These are phyloP conservation scores for Parastagonospora nodorum DNA, from an alignment of 2,329 filamentous ascomycete genomes.

Conservation along the genomic window DNA sequence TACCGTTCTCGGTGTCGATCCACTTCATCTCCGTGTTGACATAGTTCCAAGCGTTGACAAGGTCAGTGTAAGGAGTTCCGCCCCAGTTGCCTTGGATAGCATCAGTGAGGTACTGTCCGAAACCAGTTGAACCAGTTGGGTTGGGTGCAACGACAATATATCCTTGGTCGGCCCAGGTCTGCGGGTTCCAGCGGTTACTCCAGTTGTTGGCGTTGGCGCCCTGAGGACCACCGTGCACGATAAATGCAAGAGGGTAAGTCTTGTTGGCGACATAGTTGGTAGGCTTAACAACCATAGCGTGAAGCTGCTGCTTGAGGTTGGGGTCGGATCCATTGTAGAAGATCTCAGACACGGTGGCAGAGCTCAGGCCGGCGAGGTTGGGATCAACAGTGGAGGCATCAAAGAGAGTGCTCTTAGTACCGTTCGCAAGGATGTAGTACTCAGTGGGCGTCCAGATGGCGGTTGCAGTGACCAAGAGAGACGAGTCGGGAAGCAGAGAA, in stretches of 20 bases:
- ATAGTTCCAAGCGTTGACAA: conserved; percentile 79
- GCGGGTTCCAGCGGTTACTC: conserved; percentile 84
- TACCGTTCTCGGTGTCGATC: conserved; percentile 72
- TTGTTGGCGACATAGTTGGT: conserved; percentile 68
- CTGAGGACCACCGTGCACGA: conserved; percentile 85
- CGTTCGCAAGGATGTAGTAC: conserved; percentile 34
- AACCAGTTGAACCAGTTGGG: conserved; percentile 83
- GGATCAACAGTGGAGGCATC: conserved; percentile 69
- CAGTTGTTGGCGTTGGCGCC: conserved; percentile 74
- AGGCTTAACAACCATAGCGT: conserved; percentile 70
- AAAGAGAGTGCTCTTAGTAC: conserved; percentile 50
- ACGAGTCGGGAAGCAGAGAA: conserved; percentile 65
- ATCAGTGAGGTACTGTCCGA: conserved; percentile 77
- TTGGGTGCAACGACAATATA: conserved; percentile 84
- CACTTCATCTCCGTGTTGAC: conserved; percentile 68
- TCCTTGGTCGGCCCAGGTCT: conserved; percentile 83
- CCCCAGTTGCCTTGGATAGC: conserved; percentile 83
- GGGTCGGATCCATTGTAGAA: conserved; percentile 70
- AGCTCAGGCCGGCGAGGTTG: conserved; percentile 67
- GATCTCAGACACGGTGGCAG: conserved; percentile 68
- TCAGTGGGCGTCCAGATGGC: conserved; percentile 41
- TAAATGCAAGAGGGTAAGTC: conserved; percentile 77
- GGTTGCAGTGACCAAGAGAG: conserved; percentile 49
- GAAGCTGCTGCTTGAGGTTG: conserved; percentile 61
- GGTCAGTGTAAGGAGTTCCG: conserved; percentile 80